Evolutionary conservation across 1,139 yeast genomes (phyloP).

Genomic region (Yarrowia galli): DNA sequence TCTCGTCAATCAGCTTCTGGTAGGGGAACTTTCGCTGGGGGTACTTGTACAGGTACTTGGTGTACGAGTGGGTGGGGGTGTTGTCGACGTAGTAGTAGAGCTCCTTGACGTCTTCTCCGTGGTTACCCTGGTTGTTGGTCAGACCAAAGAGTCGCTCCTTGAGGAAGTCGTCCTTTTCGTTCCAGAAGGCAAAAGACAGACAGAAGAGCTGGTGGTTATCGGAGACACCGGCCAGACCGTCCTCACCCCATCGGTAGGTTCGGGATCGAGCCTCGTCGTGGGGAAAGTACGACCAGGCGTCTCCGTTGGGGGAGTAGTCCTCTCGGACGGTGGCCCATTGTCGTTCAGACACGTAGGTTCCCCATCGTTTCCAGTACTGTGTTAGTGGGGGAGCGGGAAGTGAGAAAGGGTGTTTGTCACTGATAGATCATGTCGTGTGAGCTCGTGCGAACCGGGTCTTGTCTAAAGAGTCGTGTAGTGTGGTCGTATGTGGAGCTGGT

Average conservation of each 20-base stretch:
- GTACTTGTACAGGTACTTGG: slow-evolving; percentile 91
- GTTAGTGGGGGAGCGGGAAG: slow-evolving; percentile 7
- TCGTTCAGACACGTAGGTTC: slow-evolving; percentile 88
- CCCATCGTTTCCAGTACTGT: slow-evolving; percentile 84
- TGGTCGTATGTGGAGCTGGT: no score
- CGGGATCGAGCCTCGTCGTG: slow-evolving; percentile 86
- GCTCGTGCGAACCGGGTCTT: no score
- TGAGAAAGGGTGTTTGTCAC: no score
- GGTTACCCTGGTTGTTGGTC: slow-evolving; percentile 93
- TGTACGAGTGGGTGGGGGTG: slow-evolving; percentile 92
- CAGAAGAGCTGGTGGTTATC: slow-evolving; percentile 85
- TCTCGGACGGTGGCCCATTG: slow-evolving; percentile 96
- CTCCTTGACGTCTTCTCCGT: slow-evolving; percentile 95
- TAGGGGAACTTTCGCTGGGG: slow-evolving; percentile 89
- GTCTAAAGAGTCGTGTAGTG: no score
- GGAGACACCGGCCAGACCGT: slow-evolving; percentile 90
- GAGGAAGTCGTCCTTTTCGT: slow-evolving; percentile 83
- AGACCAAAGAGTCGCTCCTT: slow-evolving; percentile 90
- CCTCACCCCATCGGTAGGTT: slow-evolving; percentile 96
- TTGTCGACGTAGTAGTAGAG: slow-evolving; percentile 86
- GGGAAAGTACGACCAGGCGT: slow-evolving; percentile 92
- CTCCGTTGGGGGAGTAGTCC: slow-evolving; percentile 84
- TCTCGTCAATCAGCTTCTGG: slow-evolving; percentile 73
- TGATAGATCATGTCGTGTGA: no score
- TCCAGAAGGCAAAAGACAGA: slow-evolving; percentile 87